These are phyloP conservation scores for Microsporum audouinii DNA, from an alignment of 2,329 filamentous ascomycete genomes.

Conservation along the genomic window DNA sequence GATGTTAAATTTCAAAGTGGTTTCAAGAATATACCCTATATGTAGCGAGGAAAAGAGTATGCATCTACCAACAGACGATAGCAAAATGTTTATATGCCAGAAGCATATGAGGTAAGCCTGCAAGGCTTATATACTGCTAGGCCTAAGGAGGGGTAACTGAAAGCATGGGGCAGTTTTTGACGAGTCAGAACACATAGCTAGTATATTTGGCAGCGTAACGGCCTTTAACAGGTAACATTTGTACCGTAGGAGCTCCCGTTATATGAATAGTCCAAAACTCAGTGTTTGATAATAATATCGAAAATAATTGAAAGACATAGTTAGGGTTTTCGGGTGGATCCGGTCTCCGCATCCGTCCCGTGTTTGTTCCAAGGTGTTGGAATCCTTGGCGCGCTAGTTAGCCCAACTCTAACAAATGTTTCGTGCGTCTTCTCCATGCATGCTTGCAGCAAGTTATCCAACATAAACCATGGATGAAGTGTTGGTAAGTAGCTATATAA, in stretches of 20 bases:
- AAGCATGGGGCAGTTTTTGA: not conserved
- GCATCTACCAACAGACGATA: conserved; percentile 11
- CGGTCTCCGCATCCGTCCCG: not conserved
- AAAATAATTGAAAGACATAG: too few relatives aligned
- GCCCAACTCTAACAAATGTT: not conserved
- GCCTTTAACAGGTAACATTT: not conserved
- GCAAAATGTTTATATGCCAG: conserved; percentile 14
- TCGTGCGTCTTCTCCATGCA: not conserved
- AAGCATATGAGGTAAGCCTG: not conserved
- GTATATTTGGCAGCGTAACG: not conserved
- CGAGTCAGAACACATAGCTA: not conserved
- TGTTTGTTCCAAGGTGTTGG: not conserved
- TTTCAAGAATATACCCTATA: not conserved
- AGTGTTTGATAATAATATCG: not conserved
- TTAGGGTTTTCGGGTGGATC: not conserved
- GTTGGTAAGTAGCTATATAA: not conserved
- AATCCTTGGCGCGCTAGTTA: not conserved
- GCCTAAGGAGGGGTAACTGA: not conserved
- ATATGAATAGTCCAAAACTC: not conserved
- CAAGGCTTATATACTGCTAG: conserved; percentile 4
- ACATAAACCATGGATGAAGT: not conserved
- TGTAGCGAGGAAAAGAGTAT: conserved; percentile 7
- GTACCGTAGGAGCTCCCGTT: not conserved
- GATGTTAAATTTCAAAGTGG: too few relatives aligned
- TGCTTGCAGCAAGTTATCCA: not conserved